Base-by-base conservation (phyloP, 805 yeast species). In the Zygosaccharomyces bailii region DNA sequence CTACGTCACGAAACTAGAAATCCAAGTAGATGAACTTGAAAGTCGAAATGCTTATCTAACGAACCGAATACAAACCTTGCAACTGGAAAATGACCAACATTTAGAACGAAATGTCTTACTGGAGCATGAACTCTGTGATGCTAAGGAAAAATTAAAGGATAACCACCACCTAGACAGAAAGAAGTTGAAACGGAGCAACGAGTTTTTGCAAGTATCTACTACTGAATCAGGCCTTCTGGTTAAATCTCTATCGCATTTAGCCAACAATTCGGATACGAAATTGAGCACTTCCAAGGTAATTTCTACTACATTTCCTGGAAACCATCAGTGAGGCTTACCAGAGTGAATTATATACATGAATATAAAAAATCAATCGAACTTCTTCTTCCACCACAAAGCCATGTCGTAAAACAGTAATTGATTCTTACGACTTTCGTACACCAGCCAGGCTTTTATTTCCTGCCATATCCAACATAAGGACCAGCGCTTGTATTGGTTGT, bases 351-450 rank as follows among this genome's bases (percentile, higher is more conserved):
- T 41, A 48, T 50, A 43, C 34, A 42, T 14, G 41, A 42, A 18
- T 34, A 44, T n/a, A 48, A 20, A 16, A 27, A 27, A 18, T 34
- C 20, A 44, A 14, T 14, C 19, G 8, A 47, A 17, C n/a, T 41
- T 42, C 32, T 50, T 52, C 38, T 49, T 53, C 54, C 54, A 53
- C 67, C 67, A 62, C 16, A 62, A 34, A 5, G 58, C 54, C 21
- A 52, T 30, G 46, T 63, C 67, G 34, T 62, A 62, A 2, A 62
- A 6, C 2, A 55, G 49, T 34, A 63, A 43, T 37, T 60, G 61
- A 19, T 61, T 61, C 20, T 43, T 52, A 19, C 63, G 49, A 29
- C 49, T 52, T 48, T 63, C 65, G 37, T 51, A 63, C 9, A 39
- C 47, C n/a, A 54, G 25, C 66, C 65, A 60, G 3, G 54, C 54